Evolutionary conservation across 345 rosid genomes (phyloP).

Genomic region (Gossypium thurberi): DNA sequence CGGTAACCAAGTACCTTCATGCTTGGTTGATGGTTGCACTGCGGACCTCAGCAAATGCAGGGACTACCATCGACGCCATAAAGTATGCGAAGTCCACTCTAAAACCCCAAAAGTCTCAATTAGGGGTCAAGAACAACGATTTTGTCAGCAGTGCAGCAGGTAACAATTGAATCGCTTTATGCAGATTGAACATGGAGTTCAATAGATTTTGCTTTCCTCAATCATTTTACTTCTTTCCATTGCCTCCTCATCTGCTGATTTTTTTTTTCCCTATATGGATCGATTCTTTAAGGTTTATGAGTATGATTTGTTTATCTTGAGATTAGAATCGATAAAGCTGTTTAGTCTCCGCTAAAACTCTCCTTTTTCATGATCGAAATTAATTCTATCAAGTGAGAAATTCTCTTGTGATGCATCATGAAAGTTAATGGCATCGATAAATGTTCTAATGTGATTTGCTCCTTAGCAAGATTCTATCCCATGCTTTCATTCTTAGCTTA

Average conservation of each 20-base stretch:
- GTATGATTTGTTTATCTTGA: neutral
- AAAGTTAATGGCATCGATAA: neutral
- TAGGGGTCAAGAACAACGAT: conserved; percentile 51
- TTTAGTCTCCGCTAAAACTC: neutral
- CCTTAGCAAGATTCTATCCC: neutral
- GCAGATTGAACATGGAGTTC: neutral
- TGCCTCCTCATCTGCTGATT: neutral
- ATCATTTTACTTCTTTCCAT: too few relatives aligned
- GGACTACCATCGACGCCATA: conserved; percentile 70
- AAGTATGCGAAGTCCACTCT: conserved; percentile 67
- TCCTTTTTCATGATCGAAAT: neutral
- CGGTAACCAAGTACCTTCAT: conserved; percentile 41
- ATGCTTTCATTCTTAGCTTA: neutral
- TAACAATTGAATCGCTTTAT: neutral
- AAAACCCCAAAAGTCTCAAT: conserved; percentile 59
- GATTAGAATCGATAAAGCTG: neutral
- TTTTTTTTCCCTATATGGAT: neutral
- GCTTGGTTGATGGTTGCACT: conserved; percentile 73
- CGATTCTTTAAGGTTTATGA: neutral
- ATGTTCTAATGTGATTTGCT: neutral
- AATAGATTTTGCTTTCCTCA: neutral
- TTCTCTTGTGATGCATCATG: neutral
- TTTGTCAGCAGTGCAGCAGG: conserved; percentile 93
- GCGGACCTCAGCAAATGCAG: conserved; percentile 62
- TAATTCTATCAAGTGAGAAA: neutral